phyloP scores from a whole-genome alignment of 306 rosid species.

The Lupinus albus region DNA sequence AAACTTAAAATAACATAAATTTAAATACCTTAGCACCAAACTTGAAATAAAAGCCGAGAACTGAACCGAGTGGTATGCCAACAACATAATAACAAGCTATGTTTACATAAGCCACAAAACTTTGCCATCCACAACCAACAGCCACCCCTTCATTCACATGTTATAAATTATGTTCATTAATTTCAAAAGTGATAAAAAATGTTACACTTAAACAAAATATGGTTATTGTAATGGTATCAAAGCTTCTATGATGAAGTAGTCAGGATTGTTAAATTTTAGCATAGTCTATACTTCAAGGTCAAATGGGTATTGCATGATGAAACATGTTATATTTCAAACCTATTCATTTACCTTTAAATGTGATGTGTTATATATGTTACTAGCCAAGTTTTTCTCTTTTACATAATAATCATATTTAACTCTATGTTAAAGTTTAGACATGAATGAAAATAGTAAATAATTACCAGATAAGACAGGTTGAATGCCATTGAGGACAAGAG shows the following conservation, averaged over 20 bases:
- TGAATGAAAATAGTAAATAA: too few relatives aligned
- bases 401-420: too few relatives aligned
- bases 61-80: constrained; percentile 67
- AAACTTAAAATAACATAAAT: not conserved
- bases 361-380: too few relatives aligned
- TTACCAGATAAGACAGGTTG: constrained; percentile 85
- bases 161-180: not conserved
- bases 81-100: constrained; percentile 65
- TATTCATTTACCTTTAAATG: too few relatives aligned
- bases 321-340: too few relatives aligned
- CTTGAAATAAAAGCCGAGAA: constrained; percentile 69
- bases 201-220: not conserved
- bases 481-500: constrained; percentile 72
- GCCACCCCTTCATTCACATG: constrained; percentile 65
- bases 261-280: too few relatives aligned
- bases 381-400: too few relatives aligned
- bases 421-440: too few relatives aligned
- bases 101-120: constrained; percentile 79
- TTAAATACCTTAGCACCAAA: constrained; percentile 65
- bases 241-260: too few relatives aligned
- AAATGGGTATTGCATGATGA: too few relatives aligned
- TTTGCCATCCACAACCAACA: constrained; percentile 95
- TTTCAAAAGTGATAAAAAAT: not conserved
- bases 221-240: too few relatives aligned
- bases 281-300: too few relatives aligned